These are phyloP conservation scores for Sporothrix protearum DNA, from an alignment of 2,329 filamentous ascomycete genomes.

Conservation along the genomic window DNA sequence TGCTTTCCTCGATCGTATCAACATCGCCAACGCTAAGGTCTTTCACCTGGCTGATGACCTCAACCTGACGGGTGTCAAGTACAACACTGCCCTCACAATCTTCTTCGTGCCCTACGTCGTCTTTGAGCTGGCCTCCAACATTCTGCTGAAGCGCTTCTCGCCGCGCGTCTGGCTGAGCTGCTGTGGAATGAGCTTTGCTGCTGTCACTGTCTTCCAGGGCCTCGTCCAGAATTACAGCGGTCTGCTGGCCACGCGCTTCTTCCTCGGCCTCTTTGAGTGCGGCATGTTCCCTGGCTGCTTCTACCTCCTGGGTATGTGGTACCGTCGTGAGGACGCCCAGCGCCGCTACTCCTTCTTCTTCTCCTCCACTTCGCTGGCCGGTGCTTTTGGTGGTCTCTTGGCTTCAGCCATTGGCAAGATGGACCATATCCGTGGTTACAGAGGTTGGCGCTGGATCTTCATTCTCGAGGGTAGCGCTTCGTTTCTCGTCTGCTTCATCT, in stretches of 20 bases:
- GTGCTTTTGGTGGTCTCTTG: constrained; percentile 81
- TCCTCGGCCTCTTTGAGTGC: constrained; percentile 45
- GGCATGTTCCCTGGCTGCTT: constrained; percentile 74
- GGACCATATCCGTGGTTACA: constrained; percentile 64
- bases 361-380: constrained; percentile 71
- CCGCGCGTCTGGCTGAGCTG: constrained; percentile 71
- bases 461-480: constrained; percentile 71
- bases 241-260: constrained; percentile 39
- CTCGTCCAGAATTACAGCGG: constrained; percentile 35
- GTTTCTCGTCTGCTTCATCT: constrained; percentile 56
- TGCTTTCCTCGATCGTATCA: constrained; percentile 70
- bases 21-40: constrained; percentile 72
- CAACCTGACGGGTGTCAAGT: constrained; percentile 55
- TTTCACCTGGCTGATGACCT: constrained; percentile 63
- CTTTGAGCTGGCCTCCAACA: constrained; percentile 69
- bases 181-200: constrained; percentile 69
- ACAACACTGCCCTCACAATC: constrained; percentile 67
- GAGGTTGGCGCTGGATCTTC: constrained; percentile 79
- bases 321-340: constrained; percentile 80
- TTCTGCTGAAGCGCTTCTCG: constrained; percentile 64
- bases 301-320: constrained; percentile 85
- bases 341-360: constrained; percentile 95
- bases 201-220: constrained; percentile 35
- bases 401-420: constrained; percentile 88
- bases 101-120: constrained; percentile 78